Base-by-base conservation (phyloP, 192 early-diverging fungal genomes). In the Jimgerdemannia lactiflua region DNA sequence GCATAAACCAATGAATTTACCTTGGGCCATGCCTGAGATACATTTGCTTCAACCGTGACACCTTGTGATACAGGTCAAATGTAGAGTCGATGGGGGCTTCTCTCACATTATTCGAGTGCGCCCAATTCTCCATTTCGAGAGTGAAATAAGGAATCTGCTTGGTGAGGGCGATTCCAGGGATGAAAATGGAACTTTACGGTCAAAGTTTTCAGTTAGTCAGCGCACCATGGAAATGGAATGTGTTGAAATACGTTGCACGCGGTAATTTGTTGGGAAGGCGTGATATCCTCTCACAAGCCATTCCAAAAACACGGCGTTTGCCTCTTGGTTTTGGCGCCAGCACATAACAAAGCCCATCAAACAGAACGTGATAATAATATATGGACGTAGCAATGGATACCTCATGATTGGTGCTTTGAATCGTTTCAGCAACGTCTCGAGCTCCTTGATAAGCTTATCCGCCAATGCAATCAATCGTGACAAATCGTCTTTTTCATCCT, bases 31-130 rank as follows among this genome's bases (percentile, higher is more conserved):
- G 77, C 54, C 75, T 73, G 69, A 85, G 84, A 75, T 85, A 88
- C 9, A 90, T 70, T 43, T 76, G 49, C 39, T 87, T 86, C 20
- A 90, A 42, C 11, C 73, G 78, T 10, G 82, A 77, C 4, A 87
- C 82, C 42, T 86, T 81, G 66, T 88, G 77, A n/a, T 90, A 90
- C 19, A 90, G 75, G n/a, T 85, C 83, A 78, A 90, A 88, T 11
- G 83, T 80, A 64, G 78, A 77, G 11, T 82, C 77, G 71, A 86
- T 84, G 3, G 84, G 81, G 3, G 85, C 75, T 72, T 78, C 85
- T 43, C 72, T 78, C 17, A 80, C 82, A 65, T 84, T 80, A 8
- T 77, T 71, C 68, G 84, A 75, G 67, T 85, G 78, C 41, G 86
- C 82, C 81, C 84, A 85, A 68, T 88, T 88, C 54, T 90, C 84